phyloP scores from a whole-genome alignment of 345 rosid genomes.

The Fremontodendron californicum region DNA sequence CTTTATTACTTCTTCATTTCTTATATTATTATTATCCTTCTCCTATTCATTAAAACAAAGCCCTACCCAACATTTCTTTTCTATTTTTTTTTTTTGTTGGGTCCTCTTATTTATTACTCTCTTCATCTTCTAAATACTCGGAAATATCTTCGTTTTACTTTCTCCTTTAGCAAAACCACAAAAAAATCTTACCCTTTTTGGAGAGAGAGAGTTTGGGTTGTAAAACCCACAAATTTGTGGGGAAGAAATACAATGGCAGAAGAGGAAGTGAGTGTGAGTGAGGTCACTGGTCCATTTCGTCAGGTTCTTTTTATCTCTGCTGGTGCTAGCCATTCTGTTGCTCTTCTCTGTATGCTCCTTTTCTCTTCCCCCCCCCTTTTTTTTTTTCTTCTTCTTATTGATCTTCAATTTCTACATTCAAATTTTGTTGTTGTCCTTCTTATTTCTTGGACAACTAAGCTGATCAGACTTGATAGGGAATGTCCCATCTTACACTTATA shows the following conservation, averaged over 20 bases:
- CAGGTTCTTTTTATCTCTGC: slow-evolving; percentile 80
- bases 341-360: slow-evolving; percentile 64
- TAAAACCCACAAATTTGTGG: neutral
- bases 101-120: neutral
- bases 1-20: neutral
- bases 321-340: slow-evolving; percentile 95
- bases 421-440: neutral
- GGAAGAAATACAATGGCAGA: slow-evolving; percentile 36
- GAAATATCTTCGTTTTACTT: neutral
- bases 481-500: neutral
- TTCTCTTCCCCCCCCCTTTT: neutral
- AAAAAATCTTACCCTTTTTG: slow-evolving; percentile 18
- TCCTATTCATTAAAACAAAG: neutral
- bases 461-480: neutral
- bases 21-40: neutral
- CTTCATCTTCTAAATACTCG: neutral
- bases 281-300: slow-evolving; percentile 46
- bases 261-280: slow-evolving; percentile 33
- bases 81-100: neutral
- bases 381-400: neutral
- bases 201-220: neutral
- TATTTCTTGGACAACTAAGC: neutral
- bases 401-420: too few relatives aligned
- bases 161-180: neutral
- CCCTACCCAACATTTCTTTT: neutral